Base-by-base conservation (phyloP, 1,139 yeast genomes). In the Candida tetrigidarum region DNA sequence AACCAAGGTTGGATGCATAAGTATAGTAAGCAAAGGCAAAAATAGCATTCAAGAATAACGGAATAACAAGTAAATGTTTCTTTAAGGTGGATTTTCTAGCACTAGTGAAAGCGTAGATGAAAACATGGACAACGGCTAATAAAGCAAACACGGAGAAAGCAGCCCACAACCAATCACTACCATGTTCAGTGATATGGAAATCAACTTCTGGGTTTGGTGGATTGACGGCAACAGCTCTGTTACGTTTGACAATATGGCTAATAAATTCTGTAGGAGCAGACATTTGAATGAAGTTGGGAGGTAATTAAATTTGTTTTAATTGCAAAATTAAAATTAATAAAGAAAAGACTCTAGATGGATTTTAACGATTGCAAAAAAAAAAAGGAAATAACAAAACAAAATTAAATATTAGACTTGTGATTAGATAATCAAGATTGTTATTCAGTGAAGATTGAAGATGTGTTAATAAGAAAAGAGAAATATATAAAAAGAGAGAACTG, bases 151-250 rank as follows among this genome's bases (percentile, higher is more conserved):
- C 50, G 2, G 80, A 61, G 55, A 84, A 82, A 15, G 71, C 86
- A 1, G 90, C 78, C 89, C 89, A 84, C 52, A 80, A 71, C 88
- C 88, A 84, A 59, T 80, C 80, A 6, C 87, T 80, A 55, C 90
- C 90, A 52, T 79, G 81, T 10, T 58, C 51, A 15, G 86, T 81
- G 39, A 83, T 53, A 48, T 78, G 80, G 57, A 81, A 76, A 50
- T 78, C 81, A 44, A 74, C 62, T 3, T 60, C 63, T 6, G 58
- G 41, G 11, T 74, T 59, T 3, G 69, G 63, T 15, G 81, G 75
- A 55, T 83, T 83, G 46, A 79, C 59, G 4, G 55, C 43, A 34
- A 80, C 61, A 15, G 85, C 88, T 43, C 74, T 64, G 62, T 83
- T 83, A 36, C 55, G 49, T 35, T 51, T 50, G 25, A 47, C 37